Conservation (phyloP, 129 eudicot genomes). For the Dittrichia graveolens region DNA sequence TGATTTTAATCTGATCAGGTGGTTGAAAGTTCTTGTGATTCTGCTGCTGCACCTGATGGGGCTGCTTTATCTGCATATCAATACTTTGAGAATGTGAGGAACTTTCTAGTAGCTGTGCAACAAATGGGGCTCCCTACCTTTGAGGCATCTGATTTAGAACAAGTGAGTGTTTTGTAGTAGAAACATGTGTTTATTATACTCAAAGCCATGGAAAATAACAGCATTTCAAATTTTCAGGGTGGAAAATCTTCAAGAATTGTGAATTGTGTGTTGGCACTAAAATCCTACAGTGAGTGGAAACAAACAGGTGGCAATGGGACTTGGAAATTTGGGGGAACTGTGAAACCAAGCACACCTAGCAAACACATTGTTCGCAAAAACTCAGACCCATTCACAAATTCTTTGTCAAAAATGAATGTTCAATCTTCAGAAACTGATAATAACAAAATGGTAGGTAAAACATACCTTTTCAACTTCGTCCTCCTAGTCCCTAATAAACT, state of each 20-base stretch:
- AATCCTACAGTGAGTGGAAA: constrained; percentile 85
- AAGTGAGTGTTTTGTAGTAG: constrained; percentile 44
- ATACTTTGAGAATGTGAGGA: constrained; percentile 90
- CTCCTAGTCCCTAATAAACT: not conserved
- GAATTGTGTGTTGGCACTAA: constrained; percentile 79
- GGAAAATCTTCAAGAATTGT: constrained; percentile 89
- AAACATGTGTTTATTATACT: not conserved
- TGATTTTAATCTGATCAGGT: constrained; percentile 50
- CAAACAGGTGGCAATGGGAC: constrained; percentile 73
- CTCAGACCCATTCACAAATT: constrained; percentile 81
- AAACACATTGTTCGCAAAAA: constrained; percentile 79
- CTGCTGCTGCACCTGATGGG: constrained; percentile 73
- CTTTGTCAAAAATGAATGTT: constrained; percentile 59
- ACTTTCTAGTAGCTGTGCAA: constrained; percentile 84
- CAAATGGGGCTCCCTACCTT: constrained; percentile 87
- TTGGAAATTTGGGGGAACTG: constrained; percentile 91
- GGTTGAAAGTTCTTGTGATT: constrained; percentile 81
- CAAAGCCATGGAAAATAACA: not conserved
- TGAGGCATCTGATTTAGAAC: constrained; percentile 95
- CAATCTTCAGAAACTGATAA: constrained; percentile 49
- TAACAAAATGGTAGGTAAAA: constrained; percentile 53
- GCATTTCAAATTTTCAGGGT: constrained; percentile 50
- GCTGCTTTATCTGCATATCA: constrained; percentile 95
- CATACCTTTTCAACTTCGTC: not conserved
- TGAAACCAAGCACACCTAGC: constrained; percentile 50